These are phyloP conservation scores for Rhodocollybia butyracea DNA, from an alignment of 768 basidiomycete species.

Conservation along the genomic window DNA sequence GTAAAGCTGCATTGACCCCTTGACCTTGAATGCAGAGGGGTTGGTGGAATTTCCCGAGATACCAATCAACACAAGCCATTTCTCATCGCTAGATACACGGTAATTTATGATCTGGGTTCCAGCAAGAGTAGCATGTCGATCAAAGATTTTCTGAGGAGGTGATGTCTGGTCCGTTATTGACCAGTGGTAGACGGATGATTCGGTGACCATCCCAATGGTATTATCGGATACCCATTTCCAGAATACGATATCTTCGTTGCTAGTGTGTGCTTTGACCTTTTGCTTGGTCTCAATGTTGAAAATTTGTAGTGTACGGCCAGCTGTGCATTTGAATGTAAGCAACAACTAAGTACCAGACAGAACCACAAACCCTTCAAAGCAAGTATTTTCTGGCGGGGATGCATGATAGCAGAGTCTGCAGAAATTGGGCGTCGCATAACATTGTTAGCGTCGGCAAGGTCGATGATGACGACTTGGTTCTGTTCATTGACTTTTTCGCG, in stretches of 20 bases:
- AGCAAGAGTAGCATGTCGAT: slow-evolving; percentile 90
- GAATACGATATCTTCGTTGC: slow-evolving; percentile 92
- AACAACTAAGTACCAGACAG: not conserved
- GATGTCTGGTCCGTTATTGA: slow-evolving; percentile 71
- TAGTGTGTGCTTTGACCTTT: slow-evolving; percentile 94
- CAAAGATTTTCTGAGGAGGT: slow-evolving; percentile 89
- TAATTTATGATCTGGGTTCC: slow-evolving; percentile 99
- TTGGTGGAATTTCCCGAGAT: slow-evolving; percentile 91
- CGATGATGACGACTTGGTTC: slow-evolving; percentile 98
- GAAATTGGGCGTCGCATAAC: slow-evolving; percentile 93
- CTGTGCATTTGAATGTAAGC: slow-evolving; percentile 38
- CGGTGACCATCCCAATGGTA: slow-evolving; percentile 94
- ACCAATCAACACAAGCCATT: slow-evolving; percentile 96
- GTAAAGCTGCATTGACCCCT: slow-evolving; percentile 97
- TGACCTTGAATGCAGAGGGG: slow-evolving; percentile 96
- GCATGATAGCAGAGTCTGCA: slow-evolving; percentile 99
- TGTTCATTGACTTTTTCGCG: slow-evolving; percentile 94
- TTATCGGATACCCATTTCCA: slow-evolving; percentile 98
- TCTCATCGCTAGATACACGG: slow-evolving; percentile 86
- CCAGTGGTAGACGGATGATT: slow-evolving; percentile 92
- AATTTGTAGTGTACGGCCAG: slow-evolving; percentile 90
- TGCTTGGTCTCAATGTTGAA: slow-evolving; percentile 98
- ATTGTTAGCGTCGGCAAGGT: slow-evolving; percentile 97
- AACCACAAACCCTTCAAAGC: slow-evolving; percentile 79
- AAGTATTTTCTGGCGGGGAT: slow-evolving; percentile 93